Base-by-base conservation (phyloP, 345 rosid species). In the Eutrema japonicum region DNA sequence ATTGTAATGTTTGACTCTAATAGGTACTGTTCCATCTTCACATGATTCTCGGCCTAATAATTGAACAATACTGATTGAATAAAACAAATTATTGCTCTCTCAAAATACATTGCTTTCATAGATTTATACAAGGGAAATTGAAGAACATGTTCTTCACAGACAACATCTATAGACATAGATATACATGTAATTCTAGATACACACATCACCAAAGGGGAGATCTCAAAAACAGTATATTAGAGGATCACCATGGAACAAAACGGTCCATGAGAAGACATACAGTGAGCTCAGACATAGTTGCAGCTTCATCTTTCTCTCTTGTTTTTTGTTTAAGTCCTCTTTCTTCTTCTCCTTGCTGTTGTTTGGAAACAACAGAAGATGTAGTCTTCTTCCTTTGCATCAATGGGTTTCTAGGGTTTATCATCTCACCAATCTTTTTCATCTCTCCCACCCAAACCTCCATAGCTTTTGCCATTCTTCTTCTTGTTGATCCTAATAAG, bases 251-350 rank as follows among this genome's bases (percentile, higher is more conserved):
- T 68, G 89, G 91, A 18, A 83, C 98, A 81, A 92, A 92, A 10
- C 92, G 88, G 71, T 92, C 98, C 86, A 92, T 88, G 42, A 92
- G 82, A 84, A 90, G 64, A 78, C 82, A 85, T 22, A 92, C 82
- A 12, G 91, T 88, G 33, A 84, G 36, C 53, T 92, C 98, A 10
- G 91, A 87, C 83, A 89, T 84, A 5, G 83, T 53, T 66, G 70
- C 14, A 63, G 68, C 83, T 22, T 70, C 70, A 18, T 78, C 68
- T 68, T 65, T 76, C 53, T 76, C 83, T 74, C 14, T 79, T 38
- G 2, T 63, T 61, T 66, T 76, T 64, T 54, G 55, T n/a, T 61
- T 59, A 61, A 81, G 48, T 76, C 78, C 67, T 58, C 63, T 58
- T 52, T 29, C 64, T 66, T 71, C 80, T 56, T 40, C 70, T 40